Evolutionary conservation across 2,329 filamentous ascomycete genomes (phyloP), one percentile per base, ranked within the genome.

Genomic region (Juglanconis juglandina): DNA sequence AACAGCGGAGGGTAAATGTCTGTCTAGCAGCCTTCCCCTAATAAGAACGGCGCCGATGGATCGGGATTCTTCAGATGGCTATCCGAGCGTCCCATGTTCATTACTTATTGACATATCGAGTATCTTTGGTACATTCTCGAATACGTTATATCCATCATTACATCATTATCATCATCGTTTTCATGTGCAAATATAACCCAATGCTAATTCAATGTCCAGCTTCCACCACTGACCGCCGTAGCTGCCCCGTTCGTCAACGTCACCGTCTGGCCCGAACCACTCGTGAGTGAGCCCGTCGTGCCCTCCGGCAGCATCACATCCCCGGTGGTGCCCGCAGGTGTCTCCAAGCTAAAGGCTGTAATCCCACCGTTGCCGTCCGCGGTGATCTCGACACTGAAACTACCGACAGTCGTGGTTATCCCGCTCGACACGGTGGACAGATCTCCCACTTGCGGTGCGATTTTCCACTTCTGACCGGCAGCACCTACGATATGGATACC

Each of bases 391-490:
- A 64, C 59, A 7, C 50, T 11, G 24, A 63, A 61, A 42, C 10
- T 34, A 3, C 61, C 61, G 33, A 63, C 14, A 17, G 55, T 53
- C 41, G 61, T 63, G 35, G 58, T 51, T 39, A 63, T 49, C 7
- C 61, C 61, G 14, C 54, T 35, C n/a, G 48, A 61, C 17, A 63
- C 51, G 14, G 54, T 46, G 37, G 64, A 70, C n/a, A 79, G 65
- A 56, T 77, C 75, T 0, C 74, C 76, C 37, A 73, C 68, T 59
- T 75, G 72, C 4, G 77, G 77, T 42, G 68, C 71, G 14, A 79
- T 68, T 35, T 58, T 63, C 73, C 75, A 79, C 7, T 66, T 66
- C 42, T 66, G 68, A 0, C 76, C 76, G 3, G 68, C 70, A 2
- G 71, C 71, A 1, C 68, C 64, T 0, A 71, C 72, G 39, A 80